phyloP scores from a whole-genome alignment of 1,284 basidiomycete genomes.

The Puccinia triticina region DNA sequence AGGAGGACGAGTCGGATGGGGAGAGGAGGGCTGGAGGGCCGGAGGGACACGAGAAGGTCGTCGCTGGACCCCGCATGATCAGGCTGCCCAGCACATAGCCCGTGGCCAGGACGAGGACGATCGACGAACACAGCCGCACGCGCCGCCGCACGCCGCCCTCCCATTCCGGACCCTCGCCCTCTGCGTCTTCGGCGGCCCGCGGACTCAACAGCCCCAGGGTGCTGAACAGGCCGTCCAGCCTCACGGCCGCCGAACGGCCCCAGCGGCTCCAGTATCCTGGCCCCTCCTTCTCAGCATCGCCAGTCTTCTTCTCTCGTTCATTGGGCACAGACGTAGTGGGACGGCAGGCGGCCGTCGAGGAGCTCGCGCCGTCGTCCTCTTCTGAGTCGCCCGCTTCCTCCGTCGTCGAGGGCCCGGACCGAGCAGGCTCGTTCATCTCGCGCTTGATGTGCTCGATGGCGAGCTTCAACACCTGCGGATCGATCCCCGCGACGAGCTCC shows the following conservation, averaged over 20 bases:
- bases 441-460: conserved; percentile 7
- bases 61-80: not conserved
- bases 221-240: not conserved
- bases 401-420: not conserved
- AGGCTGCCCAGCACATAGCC: not conserved
- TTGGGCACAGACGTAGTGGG: not conserved
- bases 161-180: not conserved
- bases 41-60: too few relatives aligned
- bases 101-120: not conserved
- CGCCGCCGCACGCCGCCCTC: not conserved
- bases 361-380: not conserved
- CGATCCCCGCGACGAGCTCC: not conserved
- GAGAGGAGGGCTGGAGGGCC: not conserved
- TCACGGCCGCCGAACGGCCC: not conserved
- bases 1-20: not conserved
- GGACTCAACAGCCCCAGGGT: not conserved
- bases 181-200: not conserved
- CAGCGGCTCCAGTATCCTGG: not conserved
- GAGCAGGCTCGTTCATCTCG: not conserved
- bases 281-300: not conserved
- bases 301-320: not conserved
- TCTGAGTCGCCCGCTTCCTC: not conserved
- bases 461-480: conserved; percentile 12
- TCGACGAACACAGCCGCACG: not conserved
- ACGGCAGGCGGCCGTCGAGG: not conserved